Percentiles rank a stretch among this genome's conserved stretches.
Conservation (phyloP, 768 basidiomycete species). For the Rubroboletus satanas region DNA sequence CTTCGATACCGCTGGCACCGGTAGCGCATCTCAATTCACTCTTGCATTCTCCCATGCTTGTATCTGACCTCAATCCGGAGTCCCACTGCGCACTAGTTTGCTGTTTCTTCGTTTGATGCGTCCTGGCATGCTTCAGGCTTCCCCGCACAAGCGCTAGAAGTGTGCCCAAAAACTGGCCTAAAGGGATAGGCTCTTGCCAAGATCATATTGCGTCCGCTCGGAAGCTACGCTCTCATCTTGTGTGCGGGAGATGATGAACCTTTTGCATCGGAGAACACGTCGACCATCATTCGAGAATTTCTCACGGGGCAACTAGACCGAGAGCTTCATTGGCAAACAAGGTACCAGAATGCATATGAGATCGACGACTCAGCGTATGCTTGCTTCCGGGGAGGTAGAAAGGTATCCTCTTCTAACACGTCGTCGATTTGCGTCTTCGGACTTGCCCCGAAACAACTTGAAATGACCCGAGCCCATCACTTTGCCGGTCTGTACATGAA, state of each 20-base stretch:
- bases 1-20: neutral
- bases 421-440: neutral
- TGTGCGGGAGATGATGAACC: neutral
- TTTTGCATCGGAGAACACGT: neutral
- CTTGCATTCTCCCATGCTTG: neutral
- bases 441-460: neutral
- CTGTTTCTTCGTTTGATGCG: neutral
- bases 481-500: neutral
- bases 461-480: neutral
- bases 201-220: neutral
- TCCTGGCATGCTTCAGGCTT: neutral
- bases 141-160: neutral
- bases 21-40: neutral
- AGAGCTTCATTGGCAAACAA: neutral
- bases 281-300: neutral
- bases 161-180: neutral
- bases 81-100: neutral
- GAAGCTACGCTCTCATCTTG: neutral
- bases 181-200: neutral
- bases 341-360: neutral
- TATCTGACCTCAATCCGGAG: neutral
- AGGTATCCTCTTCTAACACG: neutral
- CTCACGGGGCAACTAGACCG: neutral
- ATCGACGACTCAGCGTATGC: neutral
- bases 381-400: slow-evolving; percentile 1